phyloP scores from a whole-genome alignment of 2,329 filamentous ascomycete species.

The Pyricularia sp. region DNA sequence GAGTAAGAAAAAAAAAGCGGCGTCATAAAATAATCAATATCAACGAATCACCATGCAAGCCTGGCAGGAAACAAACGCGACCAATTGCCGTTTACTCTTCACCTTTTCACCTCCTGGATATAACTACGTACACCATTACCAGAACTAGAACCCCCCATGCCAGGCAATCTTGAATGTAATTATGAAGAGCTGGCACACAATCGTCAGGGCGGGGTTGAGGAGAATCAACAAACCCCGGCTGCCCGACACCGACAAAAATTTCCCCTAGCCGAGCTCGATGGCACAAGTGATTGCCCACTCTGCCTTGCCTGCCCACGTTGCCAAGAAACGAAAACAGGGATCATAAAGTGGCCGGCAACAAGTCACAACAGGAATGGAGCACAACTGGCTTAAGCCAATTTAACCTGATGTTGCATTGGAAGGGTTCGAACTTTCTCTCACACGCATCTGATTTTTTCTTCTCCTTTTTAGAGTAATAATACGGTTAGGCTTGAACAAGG shows the following conservation, averaged over 20 bases:
- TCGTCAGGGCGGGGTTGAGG: not conserved
- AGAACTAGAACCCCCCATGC: not conserved
- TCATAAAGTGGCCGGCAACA: not conserved
- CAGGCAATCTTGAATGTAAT: not conserved
- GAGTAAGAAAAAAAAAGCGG: too few relatives aligned
- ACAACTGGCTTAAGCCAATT: constrained; percentile 2
- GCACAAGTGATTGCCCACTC: not conserved
- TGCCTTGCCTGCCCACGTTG: not conserved
- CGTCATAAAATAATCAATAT: not conserved
- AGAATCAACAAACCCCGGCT: not conserved
- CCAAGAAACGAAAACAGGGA: not conserved
- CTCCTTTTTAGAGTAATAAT: not conserved
- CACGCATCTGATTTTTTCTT: not conserved
- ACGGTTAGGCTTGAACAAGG: not conserved
- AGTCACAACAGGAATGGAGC: constrained; percentile 4
- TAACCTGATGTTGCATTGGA: not conserved
- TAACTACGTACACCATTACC: not conserved
- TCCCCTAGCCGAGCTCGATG: not conserved
- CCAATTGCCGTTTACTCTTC: not conserved
- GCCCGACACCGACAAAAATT: not conserved
- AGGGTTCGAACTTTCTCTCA: not conserved
- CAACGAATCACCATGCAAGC: not conserved
- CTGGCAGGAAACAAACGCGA: too few relatives aligned
- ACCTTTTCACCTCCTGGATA: not conserved
- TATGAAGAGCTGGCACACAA: not conserved